Percentiles rank a stretch among this genome's conserved stretches.
phyloP scores from a whole-genome alignment of 148 eudicot genomes.

The Nepenthes mirabilis region DNA sequence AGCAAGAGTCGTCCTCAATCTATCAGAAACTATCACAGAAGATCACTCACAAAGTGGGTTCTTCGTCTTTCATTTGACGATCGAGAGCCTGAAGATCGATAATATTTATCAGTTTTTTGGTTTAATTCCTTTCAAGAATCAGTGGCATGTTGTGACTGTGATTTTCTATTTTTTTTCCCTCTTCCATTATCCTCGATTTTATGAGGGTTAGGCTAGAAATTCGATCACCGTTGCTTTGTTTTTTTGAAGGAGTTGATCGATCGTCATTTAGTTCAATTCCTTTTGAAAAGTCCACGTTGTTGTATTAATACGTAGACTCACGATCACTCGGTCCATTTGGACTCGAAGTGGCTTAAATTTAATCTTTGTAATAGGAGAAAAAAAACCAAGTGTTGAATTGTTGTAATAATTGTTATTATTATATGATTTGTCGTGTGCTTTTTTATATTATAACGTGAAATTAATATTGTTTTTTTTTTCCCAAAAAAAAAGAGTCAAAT shows the following conservation, averaged over 20 bases:
- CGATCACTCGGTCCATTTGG: constrained; percentile 76
- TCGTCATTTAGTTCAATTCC: constrained; percentile 14
- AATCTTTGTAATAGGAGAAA: no score
- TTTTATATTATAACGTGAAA: not conserved
- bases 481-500: no score
- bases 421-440: not conserved
- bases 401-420: constrained; percentile 8
- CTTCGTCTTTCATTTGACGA: constrained; percentile 10
- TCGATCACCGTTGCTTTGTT: not conserved
- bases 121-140: not conserved
- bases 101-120: constrained; percentile 2
- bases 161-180: constrained; percentile 15
- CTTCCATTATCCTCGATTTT: not conserved
- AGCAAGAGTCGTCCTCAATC: not conserved
- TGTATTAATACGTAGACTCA: not conserved
- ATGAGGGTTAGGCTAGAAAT: not conserved
- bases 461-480: no score
- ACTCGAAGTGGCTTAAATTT: constrained; percentile 49
- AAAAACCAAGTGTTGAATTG: no score
- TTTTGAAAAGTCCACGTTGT: constrained; percentile 4
- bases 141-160: not conserved
- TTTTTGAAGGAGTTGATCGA: constrained; percentile 26
- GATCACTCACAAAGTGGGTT: constrained; percentile 23
- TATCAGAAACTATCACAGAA: constrained; percentile 4
- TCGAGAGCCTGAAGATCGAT: constrained; percentile 32